Base-by-base conservation (phyloP, 495 filamentous ascomycete species). In the Niebla homalea region DNA sequence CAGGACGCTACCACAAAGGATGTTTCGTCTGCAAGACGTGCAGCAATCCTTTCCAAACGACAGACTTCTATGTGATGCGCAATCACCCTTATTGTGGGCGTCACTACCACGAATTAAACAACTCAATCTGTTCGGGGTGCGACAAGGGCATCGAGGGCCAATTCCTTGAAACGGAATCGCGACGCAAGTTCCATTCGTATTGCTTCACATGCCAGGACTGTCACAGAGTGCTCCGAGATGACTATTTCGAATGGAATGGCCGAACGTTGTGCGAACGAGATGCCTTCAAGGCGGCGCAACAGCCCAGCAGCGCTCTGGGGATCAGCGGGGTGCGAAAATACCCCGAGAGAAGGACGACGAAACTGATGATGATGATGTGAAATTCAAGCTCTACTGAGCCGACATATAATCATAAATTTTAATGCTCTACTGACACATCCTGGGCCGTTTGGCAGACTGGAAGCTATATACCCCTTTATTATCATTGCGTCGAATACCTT, bases 1-100 rank as follows among this genome's bases (percentile, higher is more conserved):
- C 89, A 2, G 92, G 92, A 1, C 80, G 88, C 35, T 98, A 95
- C 59, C 92, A 98, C 65, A 89, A 89, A 57, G 73, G 80, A 14
- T 98, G 92, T 60, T 97, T 98, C 62, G 85, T 90, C 4, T 98
- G 92, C 70, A 78, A 77, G 3, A 87, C 84, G 6, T 98, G 92
- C 69, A 67, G 68, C 12, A 75, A 77, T 21, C 85, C 89, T 2
- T 98, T 98, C 59, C 71, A 79, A 41, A 90, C 89, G 0, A 75
- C 86, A 2, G 89, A 92, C 46, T 98, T 98, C 59, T 98, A 98
- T 65, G 89, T 98, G 36, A 68, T 87, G 35, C 69, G 85, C 55
- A 85, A 98, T 64, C 69, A 78, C 8, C 92, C 92, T 3, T 95
- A 85, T 69, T 98, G 92, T 68, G 82, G 85, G 29, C 81, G 81